Evolutionary conservation across 306 rosid species (phyloP), one percentile per base, ranked within the genome.

Genomic region (Vicia villosa): DNA sequence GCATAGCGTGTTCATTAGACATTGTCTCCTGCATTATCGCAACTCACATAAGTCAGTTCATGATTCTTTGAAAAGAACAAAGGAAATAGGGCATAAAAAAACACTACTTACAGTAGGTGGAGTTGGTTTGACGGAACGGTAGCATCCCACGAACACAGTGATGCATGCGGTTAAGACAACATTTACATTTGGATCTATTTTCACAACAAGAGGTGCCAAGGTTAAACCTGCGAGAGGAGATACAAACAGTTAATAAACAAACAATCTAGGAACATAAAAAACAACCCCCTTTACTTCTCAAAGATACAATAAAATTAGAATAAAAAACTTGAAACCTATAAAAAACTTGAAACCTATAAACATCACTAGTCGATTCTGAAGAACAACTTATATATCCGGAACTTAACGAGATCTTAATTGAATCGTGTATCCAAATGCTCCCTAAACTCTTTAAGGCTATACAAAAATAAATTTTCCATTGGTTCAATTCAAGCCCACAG

Each of bases 1-100:
- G 96, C 97, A 95, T 91, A 65, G 99, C 99, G 72, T 91, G 99
- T 75, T 91, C 99, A 59, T 87, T 95, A 22, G 99, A 95, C 99
- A 95, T 95, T 10, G 99, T 95, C 86, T 95, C 99, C 99, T 95
- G 87, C 91, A 86, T 21, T 22, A 79, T 69, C 63, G 47, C 69
- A 11, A 52, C 38, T 64, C 63, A 66, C 42, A 17, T 12, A 73
- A 47, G 30, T 61, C 77, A 24, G 50, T 41, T 38, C 11, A 20
- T 63, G 52, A 20, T 21, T 63, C 40, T 2, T 8, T 14, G 34
- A 43, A 61, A 52, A 46, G 10, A 15, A 52, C 19, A 55, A 2
- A 69, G 41, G 61, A 54, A 21, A 57, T 52, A 2, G 8, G 17
- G 77, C 47, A 73, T n/a, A 63, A 41, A 40, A 40, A 38, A 45